Evolutionary conservation across 371 early-diverging fungal species (phyloP), one percentile per base, ranked within the genome.

Genomic region (Mortierella sp.): DNA sequence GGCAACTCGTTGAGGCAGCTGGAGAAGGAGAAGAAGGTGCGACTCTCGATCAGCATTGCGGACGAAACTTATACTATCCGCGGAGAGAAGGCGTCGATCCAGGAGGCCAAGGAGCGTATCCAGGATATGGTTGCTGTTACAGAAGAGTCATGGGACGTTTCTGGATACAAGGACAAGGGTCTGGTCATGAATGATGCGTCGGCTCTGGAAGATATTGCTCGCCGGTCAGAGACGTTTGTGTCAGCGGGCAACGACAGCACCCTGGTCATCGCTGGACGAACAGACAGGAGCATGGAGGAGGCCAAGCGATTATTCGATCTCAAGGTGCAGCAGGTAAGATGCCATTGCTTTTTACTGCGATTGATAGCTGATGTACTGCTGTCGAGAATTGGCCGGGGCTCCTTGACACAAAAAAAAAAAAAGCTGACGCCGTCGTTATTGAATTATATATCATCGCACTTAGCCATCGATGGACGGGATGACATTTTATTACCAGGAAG

Each of bases 91-190:
- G 79, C 76, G 19, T 57, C 82, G 24, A 76, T 86, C 44, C 69
- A 40, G 37, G 86, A 81, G 24, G 82, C 86, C n/a, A 76, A 81
- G 72, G 69, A 31, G 13, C 72, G 71, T 37, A 81, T 86, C 44
- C 74, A 76, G 71, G 82, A 86, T 31, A 34, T 81, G 70, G 72
- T 81, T 6, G 79, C 77, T 0, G 86, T 86, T 3, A 86, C 82
- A 13, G 86, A 86, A 13, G 86, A 86, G n/a, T 31, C 73, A 10
- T 86, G 86, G 86, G 79, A 86, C 76, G 76, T 86, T 28, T 86
- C 86, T 16, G 37, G 59, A 21, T 86, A 81, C 67, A 31, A 50
- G 2, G 75, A 79, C 43, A 74, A 64, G 51, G 77, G 70, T 28
- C 16, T 76, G 2, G 79, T 81, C 37, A 76, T 76, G 61, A 59